A percentile compares a stretch with the other conserved stretches of the same genome.
Conservation (phyloP, 306 rosid genomes). For the Lathyrus sativus region DNA sequence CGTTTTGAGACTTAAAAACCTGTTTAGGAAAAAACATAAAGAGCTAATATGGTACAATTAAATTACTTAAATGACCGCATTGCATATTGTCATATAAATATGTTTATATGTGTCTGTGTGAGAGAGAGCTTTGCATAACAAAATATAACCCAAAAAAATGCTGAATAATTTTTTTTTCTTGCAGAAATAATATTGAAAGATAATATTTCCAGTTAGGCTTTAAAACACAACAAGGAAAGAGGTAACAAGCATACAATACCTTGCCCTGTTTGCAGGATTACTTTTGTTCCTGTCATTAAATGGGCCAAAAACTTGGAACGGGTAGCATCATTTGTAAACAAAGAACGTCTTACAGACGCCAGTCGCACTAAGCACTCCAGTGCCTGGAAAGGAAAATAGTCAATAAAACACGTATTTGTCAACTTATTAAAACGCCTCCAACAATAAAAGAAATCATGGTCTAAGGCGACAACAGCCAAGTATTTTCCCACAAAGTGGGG, state of each 20-base stretch:
- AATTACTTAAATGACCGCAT: background rate
- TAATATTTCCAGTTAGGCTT: conserved; percentile 34
- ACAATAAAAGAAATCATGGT: background rate
- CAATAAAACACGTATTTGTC: conserved; percentile 19
- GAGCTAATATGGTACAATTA: background rate
- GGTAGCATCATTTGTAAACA: conserved; percentile 94
- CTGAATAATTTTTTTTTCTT: conserved; percentile 5
- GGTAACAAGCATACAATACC: conserved; percentile 63
- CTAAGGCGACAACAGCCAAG: conserved; percentile 7
- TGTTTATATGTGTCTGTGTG: background rate
- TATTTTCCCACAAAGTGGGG: too few relatives aligned
- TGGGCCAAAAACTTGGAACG: conserved; percentile 98
- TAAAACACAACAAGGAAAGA: conserved; percentile 38
- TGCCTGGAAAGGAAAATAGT: conserved; percentile 74
- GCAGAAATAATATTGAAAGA: conserved; percentile 7
- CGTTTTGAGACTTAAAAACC: background rate
- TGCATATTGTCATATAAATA: background rate
- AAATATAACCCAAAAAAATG: conserved; percentile 7
- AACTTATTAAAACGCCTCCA: conserved; percentile 25
- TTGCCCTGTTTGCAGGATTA: conserved; percentile 97
- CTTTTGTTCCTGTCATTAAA: conserved; percentile 99
- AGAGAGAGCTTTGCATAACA: conserved; percentile 26
- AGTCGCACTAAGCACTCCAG: conserved; percentile 99
- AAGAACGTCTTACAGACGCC: conserved; percentile 97
- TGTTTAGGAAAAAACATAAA: background rate